Conservation (phyloP, 768 basidiomycete genomes). For the Russula griseocarnosa region DNA sequence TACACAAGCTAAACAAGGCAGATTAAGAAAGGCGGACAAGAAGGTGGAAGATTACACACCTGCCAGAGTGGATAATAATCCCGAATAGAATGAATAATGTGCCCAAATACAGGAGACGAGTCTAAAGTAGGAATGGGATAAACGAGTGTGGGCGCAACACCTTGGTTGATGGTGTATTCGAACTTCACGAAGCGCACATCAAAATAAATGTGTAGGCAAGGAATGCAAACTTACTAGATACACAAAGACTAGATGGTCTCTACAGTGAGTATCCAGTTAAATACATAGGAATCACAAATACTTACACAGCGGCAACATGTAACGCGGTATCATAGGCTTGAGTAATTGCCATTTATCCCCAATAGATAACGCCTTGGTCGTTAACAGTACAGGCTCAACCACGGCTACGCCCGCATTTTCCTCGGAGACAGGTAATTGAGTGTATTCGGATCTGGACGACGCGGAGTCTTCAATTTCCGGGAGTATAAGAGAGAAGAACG, state of each 20-base stretch:
- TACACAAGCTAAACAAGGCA: constrained; percentile 59
- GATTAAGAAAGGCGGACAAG: neutral
- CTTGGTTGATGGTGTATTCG: constrained; percentile 91
- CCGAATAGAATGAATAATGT: constrained; percentile 75
- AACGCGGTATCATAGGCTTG: constrained; percentile 70
- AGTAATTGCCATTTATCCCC: constrained; percentile 79
- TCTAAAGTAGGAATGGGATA: constrained; percentile 75
- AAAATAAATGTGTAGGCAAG: neutral
- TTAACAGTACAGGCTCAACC: constrained; percentile 28
- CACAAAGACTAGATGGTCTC: constrained; percentile 45
- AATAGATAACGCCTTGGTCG: constrained; percentile 48
- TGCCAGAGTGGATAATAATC: constrained; percentile 98
- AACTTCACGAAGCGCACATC: constrained; percentile 46
- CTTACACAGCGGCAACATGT: constrained; percentile 93
- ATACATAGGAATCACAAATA: constrained; percentile 19
- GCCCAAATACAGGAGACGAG: constrained; percentile 58
- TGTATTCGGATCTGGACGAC: constrained; percentile 38
- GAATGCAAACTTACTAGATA: constrained; percentile 47
- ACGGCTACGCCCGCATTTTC: constrained; percentile 30
- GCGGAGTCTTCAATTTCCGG: constrained; percentile 31
- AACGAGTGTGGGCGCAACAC: constrained; percentile 83
- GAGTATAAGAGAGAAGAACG: constrained; percentile 42
- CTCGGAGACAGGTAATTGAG: constrained; percentile 37
- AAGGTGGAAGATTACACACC: constrained; percentile 42
- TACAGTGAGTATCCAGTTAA: neutral